Percentiles rank a stretch among this genome's conserved stretches.
These are phyloP conservation scores for Mortierella sp. DNA, from an alignment of 371 early-diverging fungal genomes.

Conservation along the genomic window DNA sequence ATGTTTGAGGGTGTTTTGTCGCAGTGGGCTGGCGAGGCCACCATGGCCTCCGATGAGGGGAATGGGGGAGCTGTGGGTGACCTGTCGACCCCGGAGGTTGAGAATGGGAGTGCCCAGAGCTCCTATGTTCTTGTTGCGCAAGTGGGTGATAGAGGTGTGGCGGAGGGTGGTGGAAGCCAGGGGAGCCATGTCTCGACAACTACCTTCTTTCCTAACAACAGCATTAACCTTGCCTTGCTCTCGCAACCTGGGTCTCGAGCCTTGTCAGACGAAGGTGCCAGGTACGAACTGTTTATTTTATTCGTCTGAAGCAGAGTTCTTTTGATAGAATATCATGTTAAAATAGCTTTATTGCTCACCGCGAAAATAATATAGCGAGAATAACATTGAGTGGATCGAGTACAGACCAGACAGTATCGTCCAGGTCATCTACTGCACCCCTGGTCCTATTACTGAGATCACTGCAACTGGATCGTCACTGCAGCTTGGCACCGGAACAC, in stretches of 20 bases:
- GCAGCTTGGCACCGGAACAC: background rate
- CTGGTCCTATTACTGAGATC: background rate
- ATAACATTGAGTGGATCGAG: slow-evolving; percentile 7
- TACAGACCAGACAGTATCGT: background rate
- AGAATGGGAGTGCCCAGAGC: background rate
- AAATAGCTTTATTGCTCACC: background rate
- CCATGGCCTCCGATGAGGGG: background rate
- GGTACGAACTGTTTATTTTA: background rate
- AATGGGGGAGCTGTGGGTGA: too few relatives aligned
- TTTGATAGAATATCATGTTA: background rate
- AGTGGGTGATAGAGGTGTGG: background rate
- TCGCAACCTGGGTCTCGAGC: background rate
- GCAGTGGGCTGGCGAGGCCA: background rate
- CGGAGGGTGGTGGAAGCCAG: background rate
- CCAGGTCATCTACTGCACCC: background rate
- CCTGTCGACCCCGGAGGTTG: background rate
- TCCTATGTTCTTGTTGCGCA: background rate
- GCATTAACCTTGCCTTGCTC: background rate
- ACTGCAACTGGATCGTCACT: background rate
- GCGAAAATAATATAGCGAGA: background rate
- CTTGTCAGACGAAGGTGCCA: background rate
- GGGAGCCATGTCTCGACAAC: background rate
- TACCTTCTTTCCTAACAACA: background rate
- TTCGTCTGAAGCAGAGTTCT: background rate
- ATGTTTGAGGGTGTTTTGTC: background rate